A percentile compares a stretch with the other conserved stretches of the same genome.
Evolutionary conservation across 225 moss, liverwort and hornwort genomes (phyloP).

Genomic region (Rhytidiadelphus loreus): DNA sequence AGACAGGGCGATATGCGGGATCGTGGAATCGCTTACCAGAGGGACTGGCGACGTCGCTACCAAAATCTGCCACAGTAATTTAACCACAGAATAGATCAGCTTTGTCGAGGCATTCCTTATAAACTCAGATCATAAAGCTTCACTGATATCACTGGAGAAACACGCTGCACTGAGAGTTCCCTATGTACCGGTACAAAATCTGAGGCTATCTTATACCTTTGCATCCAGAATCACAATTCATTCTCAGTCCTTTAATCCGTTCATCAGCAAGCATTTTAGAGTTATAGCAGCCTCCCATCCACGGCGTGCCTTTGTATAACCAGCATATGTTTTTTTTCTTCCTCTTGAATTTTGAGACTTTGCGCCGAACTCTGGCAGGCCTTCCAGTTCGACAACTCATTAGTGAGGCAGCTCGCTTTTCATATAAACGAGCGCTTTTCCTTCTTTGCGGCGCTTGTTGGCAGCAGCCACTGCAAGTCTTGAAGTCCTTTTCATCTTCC

Average conservation of each 20-base stretch:
- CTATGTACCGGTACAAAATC: neutral
- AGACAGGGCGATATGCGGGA: neutral
- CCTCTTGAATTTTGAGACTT: constrained; percentile 28
- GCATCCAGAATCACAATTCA: neutral
- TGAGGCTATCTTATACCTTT: constrained; percentile 11
- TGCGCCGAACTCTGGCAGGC: neutral
- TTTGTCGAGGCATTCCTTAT: neutral
- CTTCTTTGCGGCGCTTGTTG: constrained; percentile 16
- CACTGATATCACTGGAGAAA: neutral
- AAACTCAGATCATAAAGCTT: neutral
- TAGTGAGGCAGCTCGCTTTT: constrained; percentile 25
- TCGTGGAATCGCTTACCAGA: constrained; percentile 1
- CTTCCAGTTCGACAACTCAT: constrained; percentile 24
- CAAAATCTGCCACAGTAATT: constrained; percentile 3
- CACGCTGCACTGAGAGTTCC: neutral
- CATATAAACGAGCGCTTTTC: constrained; percentile 27
- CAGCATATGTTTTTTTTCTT: constrained; percentile 34
- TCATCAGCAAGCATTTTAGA: constrained; percentile 4
- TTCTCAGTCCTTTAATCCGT: constrained; percentile 2
- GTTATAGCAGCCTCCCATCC: constrained; percentile 23
- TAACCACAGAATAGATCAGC: neutral
- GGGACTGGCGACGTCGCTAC: neutral
- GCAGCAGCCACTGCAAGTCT: constrained; percentile 17
- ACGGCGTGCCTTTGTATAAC: constrained; percentile 48
- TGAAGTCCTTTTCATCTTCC: constrained; percentile 6